Evolutionary conservation across 164 flowering plant genomes (phyloP).

Genomic region (Magnolia officinalis): DNA sequence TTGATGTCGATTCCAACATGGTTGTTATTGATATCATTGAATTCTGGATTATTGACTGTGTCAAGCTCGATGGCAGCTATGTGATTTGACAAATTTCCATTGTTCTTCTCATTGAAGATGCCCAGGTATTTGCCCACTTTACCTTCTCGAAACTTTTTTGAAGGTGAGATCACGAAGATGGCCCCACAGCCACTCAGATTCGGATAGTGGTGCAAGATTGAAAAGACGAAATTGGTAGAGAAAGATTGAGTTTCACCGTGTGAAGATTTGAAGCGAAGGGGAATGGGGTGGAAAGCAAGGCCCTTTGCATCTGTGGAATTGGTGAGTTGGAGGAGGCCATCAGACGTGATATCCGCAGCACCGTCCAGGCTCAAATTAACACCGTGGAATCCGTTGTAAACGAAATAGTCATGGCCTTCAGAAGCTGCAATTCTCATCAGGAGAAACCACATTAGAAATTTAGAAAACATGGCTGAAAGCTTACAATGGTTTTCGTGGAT

Average conservation of each 20-base stretch:
- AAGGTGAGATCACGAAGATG: constrained; percentile 14
- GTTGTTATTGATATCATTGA: constrained; percentile 28
- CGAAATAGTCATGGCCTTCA: constrained; percentile 5
- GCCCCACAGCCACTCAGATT: constrained; percentile 17
- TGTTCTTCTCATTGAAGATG: constrained; percentile 14
- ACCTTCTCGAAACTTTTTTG: constrained; percentile 3
- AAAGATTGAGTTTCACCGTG: constrained; percentile 15
- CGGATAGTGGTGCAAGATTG: constrained; percentile 11
- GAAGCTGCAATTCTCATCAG: no score
- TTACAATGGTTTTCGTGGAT: no score
- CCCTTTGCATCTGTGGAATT: constrained; percentile 5
- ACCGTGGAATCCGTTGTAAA: constrained; percentile 16
- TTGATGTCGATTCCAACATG: constrained; percentile 47
- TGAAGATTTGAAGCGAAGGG: constrained; percentile 10
- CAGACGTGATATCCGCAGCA: constrained; percentile 1
- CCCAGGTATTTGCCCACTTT: constrained; percentile 11
- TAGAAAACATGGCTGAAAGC: no score
- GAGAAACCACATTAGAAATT: background rate
- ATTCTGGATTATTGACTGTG: constrained; percentile 11
- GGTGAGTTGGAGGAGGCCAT: constrained; percentile 16
- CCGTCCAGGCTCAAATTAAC: constrained; percentile 12
- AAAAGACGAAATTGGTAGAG: constrained; percentile 20
- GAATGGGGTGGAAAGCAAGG: constrained; percentile 22
- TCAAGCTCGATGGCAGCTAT: constrained; percentile 23
- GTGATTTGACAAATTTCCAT: constrained; percentile 5